A percentile compares a stretch with the other conserved stretches of the same genome.
These are phyloP conservation scores for Gastrodia elata DNA, from an alignment of 106 monocot genomes.

Conservation along the genomic window DNA sequence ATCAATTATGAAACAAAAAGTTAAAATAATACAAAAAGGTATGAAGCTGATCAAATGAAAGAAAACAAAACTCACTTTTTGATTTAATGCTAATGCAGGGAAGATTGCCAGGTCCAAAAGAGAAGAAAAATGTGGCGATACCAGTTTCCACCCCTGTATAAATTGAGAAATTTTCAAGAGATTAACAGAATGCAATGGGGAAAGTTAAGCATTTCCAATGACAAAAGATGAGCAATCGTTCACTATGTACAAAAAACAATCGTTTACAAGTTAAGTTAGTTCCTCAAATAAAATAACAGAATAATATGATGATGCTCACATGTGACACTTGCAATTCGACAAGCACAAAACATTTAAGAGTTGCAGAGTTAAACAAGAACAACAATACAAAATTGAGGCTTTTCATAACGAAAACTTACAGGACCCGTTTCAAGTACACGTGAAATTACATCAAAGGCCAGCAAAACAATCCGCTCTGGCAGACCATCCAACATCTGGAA, in stretches of 20 bases:
- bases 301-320: neutral
- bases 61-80: constrained; percentile 32
- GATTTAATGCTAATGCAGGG: constrained; percentile 58
- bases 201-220: neutral
- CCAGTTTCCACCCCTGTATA: constrained; percentile 66
- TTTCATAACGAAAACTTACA: constrained; percentile 30
- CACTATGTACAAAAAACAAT: neutral
- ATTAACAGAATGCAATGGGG: neutral
- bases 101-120: constrained; percentile 59
- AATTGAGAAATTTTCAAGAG: neutral
- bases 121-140: constrained; percentile 71
- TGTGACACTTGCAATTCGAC: neutral
- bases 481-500: constrained; percentile 48
- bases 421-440: constrained; percentile 73
- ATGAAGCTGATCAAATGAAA: neutral
- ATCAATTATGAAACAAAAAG: neutral
- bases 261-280: neutral
- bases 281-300: neutral
- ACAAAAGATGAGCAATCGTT: neutral
- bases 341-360: neutral
- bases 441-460: constrained; percentile 78
- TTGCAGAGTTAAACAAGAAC: neutral
- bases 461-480: constrained; percentile 60
- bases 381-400: neutral
- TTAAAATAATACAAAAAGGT: neutral